Conservation (phyloP, 2,329 filamentous ascomycete species). For the Aspergillus aculeatinus region DNA sequence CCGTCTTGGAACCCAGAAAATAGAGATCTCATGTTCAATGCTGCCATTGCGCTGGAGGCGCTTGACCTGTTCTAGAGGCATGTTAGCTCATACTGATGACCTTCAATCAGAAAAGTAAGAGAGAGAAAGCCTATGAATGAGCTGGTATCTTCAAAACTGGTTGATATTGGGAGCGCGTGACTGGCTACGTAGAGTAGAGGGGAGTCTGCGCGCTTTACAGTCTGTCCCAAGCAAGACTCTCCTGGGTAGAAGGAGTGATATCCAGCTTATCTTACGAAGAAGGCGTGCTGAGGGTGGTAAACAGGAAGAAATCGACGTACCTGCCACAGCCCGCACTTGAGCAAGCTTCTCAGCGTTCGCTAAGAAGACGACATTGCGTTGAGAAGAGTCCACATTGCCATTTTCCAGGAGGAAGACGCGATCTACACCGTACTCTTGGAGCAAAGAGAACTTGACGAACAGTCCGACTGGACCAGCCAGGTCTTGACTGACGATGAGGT, state of each 20-base stretch:
- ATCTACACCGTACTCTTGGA: slow-evolving; percentile 96
- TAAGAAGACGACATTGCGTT: slow-evolving; percentile 93
- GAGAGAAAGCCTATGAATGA: slow-evolving; percentile 46
- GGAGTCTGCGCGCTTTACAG: slow-evolving; percentile 59
- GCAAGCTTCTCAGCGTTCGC: slow-evolving; percentile 84
- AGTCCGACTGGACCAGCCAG: slow-evolving; percentile 86
- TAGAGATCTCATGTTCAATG: slow-evolving; percentile 90
- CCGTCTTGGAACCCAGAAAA: slow-evolving; percentile 92
- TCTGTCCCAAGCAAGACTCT: slow-evolving; percentile 46
- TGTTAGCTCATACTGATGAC: slow-evolving; percentile 63
- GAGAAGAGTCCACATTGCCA: slow-evolving; percentile 87
- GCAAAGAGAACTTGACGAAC: slow-evolving; percentile 90
- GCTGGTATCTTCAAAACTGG: slow-evolving; percentile 26
- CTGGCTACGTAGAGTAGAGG: slow-evolving; percentile 55
- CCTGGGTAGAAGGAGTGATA: not conserved
- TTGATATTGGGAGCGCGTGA: slow-evolving; percentile 54
- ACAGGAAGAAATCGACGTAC: slow-evolving; percentile 55
- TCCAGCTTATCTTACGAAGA: slow-evolving; percentile 9
- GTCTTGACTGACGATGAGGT: slow-evolving; percentile 86
- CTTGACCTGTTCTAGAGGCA: slow-evolving; percentile 76
- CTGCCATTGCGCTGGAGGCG: slow-evolving; percentile 83
- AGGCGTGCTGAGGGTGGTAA: not conserved
- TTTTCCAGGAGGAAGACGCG: slow-evolving; percentile 98
- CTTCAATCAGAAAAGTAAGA: slow-evolving; percentile 38
- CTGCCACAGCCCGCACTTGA: slow-evolving; percentile 81